Evolutionary conservation across 345 rosid species (phyloP), one percentile per base, ranked within the genome.

Genomic region (Triadica sebifera): DNA sequence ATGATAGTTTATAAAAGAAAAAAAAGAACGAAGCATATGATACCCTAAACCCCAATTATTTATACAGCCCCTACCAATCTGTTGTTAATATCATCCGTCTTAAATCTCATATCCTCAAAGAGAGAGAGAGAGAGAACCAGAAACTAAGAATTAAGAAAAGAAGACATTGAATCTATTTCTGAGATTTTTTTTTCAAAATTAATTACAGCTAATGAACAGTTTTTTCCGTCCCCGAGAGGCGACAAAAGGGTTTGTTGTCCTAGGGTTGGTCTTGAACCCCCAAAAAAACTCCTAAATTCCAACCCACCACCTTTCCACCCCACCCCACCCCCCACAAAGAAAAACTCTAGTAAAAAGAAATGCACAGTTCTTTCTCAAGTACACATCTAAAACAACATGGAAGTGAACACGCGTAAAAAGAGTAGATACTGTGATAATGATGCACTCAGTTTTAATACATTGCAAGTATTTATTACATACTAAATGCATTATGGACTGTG

Each of bases 401-500:
- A 56, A 74, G 61, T 13, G 63, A 41, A 62, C 16, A 52, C 25
- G 39, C 63, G 39, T 57, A 12, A 12, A 37, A 17, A 34, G 25
- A 16, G 19, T 7, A 29, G 1, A 24, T 39, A 11, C 17, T 53
- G 29, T 22, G 41, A 16, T 70, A 53, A 17, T 41, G 15, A 17
- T 41, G 15, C 34, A 64, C 67, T 75, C 25, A 16, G 6, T n/a
- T 19, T 37, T 24, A 9, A 69, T 24, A 72, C 29, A 19, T 22
- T 66, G 57, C 39, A 77, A 55, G 67, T 8, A 50, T 50, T 58
- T 50, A 49, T 22, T 65, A 12, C 46, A 20, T 57, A 22, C 62
- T 46, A 63, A 0, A 8, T 12, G 29, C 56, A 7, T 34, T 11
- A 34, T 20, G n/a, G 17, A 61, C 69, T 29, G 51, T 8, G 17